Evolutionary conservation across 192 early-diverging fungal species (phyloP).

Genomic region (Funneliformis mosseae): DNA sequence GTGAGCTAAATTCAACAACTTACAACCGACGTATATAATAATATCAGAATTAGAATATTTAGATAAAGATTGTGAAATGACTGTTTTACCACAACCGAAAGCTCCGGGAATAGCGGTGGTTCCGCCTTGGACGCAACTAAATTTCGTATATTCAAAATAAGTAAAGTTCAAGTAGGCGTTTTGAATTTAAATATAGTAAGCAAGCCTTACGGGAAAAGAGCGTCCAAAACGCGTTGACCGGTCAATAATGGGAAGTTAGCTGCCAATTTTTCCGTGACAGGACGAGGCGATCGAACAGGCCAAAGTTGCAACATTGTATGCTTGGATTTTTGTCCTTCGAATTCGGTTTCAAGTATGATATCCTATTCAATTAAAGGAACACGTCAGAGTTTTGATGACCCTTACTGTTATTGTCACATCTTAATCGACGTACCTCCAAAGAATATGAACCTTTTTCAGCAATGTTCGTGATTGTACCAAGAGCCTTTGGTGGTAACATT

Average conservation of each 20-base stretch:
- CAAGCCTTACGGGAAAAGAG: conserved; percentile 86
- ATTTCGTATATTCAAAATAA: not conserved
- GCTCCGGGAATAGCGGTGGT: conserved; percentile 99
- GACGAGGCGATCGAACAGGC: conserved; percentile 97
- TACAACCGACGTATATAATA: conserved; percentile 96
- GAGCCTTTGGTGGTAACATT: conserved; percentile 90
- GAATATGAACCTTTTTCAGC: conserved; percentile 92
- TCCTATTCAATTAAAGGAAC: conserved; percentile 52
- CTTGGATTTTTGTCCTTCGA: conserved; percentile 89
- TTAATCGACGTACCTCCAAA: conserved; percentile 54
- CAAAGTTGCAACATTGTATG: conserved; percentile 98
- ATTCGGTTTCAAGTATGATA: conserved; percentile 93
- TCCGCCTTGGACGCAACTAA: conserved; percentile 95
- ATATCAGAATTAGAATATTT: conserved; percentile 99
- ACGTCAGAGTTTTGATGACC: not conserved
- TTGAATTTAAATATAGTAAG: not conserved
- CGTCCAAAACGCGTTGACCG: conserved; percentile 98
- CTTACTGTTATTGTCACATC: too few species aligned
- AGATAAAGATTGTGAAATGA: conserved; percentile 98
- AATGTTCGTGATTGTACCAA: conserved; percentile 96
- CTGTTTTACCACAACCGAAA: conserved; percentile 99
- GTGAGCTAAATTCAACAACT: conserved; percentile 46
- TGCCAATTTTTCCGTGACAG: conserved; percentile 90
- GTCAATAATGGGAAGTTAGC: conserved; percentile 96
- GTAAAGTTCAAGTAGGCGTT: not conserved